Conservation (phyloP, 805 yeast species). For the Pichia deserticola region DNA sequence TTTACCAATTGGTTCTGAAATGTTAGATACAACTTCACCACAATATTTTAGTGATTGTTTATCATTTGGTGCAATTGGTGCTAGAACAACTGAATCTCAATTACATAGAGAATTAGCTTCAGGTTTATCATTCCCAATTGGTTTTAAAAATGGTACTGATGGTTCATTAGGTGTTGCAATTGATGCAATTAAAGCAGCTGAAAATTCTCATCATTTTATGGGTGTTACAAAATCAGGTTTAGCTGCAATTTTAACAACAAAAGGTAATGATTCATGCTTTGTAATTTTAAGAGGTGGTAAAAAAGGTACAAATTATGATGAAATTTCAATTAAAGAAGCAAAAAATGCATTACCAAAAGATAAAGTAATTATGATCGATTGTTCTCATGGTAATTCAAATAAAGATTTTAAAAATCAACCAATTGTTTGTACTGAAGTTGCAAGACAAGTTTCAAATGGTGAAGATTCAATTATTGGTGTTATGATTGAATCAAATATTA, state of each 20-base stretch:
- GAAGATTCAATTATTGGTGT: constrained; percentile 80
- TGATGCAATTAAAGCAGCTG: constrained; percentile 90
- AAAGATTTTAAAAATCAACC: constrained; percentile 96
- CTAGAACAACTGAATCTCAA: constrained; percentile 97
- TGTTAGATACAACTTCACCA: constrained; percentile 96
- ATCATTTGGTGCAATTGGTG: constrained; percentile 97
- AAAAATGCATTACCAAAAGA: constrained; percentile 48
- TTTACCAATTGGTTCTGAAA: constrained; percentile 93
- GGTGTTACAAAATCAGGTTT: constrained; percentile 96
- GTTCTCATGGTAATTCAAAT: constrained; percentile 95
- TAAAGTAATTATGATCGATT: constrained; percentile 80
- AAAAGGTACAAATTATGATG: constrained; percentile 88
- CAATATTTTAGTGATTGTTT: constrained; percentile 89
- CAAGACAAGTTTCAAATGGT: constrained; percentile 75
- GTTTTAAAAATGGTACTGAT: constrained; percentile 97
- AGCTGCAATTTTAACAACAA: constrained; percentile 93
- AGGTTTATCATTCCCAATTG: constrained; percentile 95
- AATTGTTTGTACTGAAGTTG: constrained; percentile 74
- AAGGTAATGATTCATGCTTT: constrained; percentile 92
- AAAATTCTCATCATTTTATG: constrained; percentile 90
- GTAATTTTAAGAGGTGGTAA: constrained; percentile 95
- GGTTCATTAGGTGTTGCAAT: constrained; percentile 91
- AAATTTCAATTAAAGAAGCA: constrained; percentile 65
- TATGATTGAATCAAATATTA: constrained; percentile 90
- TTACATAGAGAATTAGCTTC: constrained; percentile 95